These are phyloP conservation scores for Melaleuca alternifolia DNA, from an alignment of 345 rosid genomes.

Conservation along the genomic window DNA sequence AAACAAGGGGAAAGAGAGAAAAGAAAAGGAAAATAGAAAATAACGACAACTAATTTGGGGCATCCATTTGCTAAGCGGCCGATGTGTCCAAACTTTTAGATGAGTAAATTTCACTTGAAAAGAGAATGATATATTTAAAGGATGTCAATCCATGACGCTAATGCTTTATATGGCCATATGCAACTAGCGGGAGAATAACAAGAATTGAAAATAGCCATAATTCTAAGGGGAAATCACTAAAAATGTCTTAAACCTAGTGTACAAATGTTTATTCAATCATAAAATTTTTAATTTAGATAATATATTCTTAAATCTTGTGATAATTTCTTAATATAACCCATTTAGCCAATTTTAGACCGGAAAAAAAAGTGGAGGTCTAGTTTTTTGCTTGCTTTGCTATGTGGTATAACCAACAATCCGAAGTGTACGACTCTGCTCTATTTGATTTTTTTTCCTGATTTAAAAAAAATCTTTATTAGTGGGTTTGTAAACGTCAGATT, in stretches of 20 bases:
- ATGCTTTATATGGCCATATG: neutral
- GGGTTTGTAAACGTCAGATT: neutral
- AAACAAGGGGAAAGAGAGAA: neutral
- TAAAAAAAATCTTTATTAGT: no score
- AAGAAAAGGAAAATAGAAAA: neutral
- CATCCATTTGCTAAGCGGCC: no score
- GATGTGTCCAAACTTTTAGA: no score
- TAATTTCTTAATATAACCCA: neutral
- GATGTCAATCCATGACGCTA: neutral
- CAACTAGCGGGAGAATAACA: neutral
- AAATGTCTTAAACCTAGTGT: no score
- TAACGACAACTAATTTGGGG: no score
- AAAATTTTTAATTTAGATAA: neutral
- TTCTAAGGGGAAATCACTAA: neutral
- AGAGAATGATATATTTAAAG: no score
- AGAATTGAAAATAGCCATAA: neutral
- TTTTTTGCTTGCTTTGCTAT: neutral
- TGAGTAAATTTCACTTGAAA: no score
- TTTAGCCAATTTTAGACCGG: fast-evolving
- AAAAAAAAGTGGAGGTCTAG: neutral
- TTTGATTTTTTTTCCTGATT: no score
- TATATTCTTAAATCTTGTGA: neutral
- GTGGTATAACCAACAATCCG: neutral
- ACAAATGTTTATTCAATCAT: neutral
- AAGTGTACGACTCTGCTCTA: neutral